Percentiles rank a stretch among this genome's conserved stretches.
Evolutionary conservation across 257 asterid species (phyloP).

Genomic region (Solanum tacnaense): DNA sequence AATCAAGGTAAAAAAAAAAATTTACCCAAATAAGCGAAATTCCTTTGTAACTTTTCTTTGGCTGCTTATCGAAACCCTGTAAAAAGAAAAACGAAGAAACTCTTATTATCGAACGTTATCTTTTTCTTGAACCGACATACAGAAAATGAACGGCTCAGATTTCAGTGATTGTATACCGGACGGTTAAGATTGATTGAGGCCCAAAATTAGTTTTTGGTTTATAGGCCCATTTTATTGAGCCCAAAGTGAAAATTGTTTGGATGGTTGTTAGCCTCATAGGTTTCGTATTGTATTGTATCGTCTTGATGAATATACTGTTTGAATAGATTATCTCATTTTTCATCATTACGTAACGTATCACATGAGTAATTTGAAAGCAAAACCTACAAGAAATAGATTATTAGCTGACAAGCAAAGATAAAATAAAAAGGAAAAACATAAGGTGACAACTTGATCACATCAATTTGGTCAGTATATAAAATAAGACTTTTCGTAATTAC

Average conservation of each 20-base stretch:
- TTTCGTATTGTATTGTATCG: too few species aligned
- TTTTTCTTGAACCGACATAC: background rate
- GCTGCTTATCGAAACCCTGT: background rate
- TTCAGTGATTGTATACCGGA: background rate
- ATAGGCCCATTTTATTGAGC: background rate
- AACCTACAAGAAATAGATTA: background rate
- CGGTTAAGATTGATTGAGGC: background rate
- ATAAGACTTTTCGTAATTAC: too few species aligned
- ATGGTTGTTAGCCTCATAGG: too few species aligned
- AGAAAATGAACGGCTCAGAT: background rate
- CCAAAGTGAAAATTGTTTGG: background rate
- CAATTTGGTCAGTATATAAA: too few species aligned
- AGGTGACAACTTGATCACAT: background rate
- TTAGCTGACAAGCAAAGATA: too few species aligned
- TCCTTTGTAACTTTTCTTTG: background rate
- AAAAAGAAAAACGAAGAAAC: background rate
- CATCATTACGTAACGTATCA: rapidly evolving
- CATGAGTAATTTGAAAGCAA: background rate
- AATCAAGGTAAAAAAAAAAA: background rate
- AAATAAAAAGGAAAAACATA: background rate
- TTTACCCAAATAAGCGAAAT: background rate
- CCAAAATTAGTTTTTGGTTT: background rate
- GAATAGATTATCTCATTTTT: background rate
- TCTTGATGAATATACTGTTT: too few species aligned
- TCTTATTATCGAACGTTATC: background rate